Evolutionary conservation across 1,284 basidiomycete genomes (phyloP).

Genomic region (Thecaphora thlaspeos): DNA sequence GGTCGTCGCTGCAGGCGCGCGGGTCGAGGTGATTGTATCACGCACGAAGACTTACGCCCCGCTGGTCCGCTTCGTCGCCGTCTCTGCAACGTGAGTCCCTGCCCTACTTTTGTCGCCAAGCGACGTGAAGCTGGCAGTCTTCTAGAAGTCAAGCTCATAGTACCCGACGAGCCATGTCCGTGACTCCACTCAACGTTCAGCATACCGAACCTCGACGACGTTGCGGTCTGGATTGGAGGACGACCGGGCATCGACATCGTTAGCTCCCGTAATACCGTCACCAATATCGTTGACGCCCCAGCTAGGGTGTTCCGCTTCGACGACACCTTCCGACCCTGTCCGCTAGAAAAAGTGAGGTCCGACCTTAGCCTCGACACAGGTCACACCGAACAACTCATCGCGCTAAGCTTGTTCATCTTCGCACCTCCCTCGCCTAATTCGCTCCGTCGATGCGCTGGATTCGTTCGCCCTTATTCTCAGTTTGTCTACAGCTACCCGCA

Average conservation of each 20-base stretch:
- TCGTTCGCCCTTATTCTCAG: background rate
- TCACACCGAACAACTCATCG: too few species aligned
- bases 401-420: too few species aligned
- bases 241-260: background rate
- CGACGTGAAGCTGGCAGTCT: too few species aligned
- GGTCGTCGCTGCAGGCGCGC: constrained; percentile 23
- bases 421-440: too few species aligned
- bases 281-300: background rate
- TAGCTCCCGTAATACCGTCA: background rate
- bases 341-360: constrained; percentile 32
- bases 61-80: constrained; percentile 75
- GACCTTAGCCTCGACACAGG: too few species aligned
- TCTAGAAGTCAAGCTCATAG: too few species aligned
- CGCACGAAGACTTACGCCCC: constrained; percentile 74
- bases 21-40: constrained; percentile 86
- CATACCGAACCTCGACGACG: constrained; percentile 85
- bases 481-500: constrained; percentile 60
- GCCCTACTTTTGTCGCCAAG: too few species aligned
- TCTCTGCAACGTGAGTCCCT: constrained; percentile 80
- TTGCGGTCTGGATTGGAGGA: constrained; percentile 82
- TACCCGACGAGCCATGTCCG: background rate
- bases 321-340: constrained; percentile 45
- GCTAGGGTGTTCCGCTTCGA: constrained; percentile 40
- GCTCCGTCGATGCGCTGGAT: background rate
- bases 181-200: background rate